These are phyloP conservation scores for Falciphora oryzae DNA, from an alignment of 2,329 filamentous ascomycete species.

Conservation along the genomic window DNA sequence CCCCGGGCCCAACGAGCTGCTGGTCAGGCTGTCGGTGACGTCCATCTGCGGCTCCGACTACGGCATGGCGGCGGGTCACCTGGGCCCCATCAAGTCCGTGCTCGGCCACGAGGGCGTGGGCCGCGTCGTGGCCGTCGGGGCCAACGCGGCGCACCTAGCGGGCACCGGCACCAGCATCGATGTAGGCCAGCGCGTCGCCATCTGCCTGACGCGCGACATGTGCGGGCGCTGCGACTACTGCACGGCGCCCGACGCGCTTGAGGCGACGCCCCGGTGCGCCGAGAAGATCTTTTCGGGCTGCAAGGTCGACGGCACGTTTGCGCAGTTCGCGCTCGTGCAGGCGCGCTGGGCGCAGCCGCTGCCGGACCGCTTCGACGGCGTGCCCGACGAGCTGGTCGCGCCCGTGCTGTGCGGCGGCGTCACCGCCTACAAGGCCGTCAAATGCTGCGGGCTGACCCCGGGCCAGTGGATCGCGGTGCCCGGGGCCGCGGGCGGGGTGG, in stretches of 20 bases:
- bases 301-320: slow-evolving; percentile 32
- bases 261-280: slow-evolving; percentile 31
- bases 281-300: slow-evolving; percentile 27
- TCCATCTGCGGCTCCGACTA: slow-evolving; percentile 35
- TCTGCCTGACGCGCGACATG: slow-evolving; percentile 32
- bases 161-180: slow-evolving; percentile 18
- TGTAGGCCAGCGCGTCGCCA: slow-evolving; percentile 30
- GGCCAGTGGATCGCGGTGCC: slow-evolving; percentile 32
- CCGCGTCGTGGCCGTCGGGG: slow-evolving; percentile 30
- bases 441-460: slow-evolving; percentile 23
- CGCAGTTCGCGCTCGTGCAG: slow-evolving; percentile 31
- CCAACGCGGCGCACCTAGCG: slow-evolving; percentile 20
- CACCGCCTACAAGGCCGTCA: slow-evolving; percentile 37
- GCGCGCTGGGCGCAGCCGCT: slow-evolving; percentile 27
- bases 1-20: slow-evolving; percentile 25
- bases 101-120: slow-evolving; percentile 42
- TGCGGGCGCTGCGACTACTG: slow-evolving; percentile 29
- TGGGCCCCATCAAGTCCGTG: slow-evolving; percentile 28
- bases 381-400: slow-evolving; percentile 30
- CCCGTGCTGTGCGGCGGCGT: slow-evolving; percentile 38
- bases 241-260: slow-evolving; percentile 17
- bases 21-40: slow-evolving; percentile 29
- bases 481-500: slow-evolving; percentile 35
- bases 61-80: slow-evolving; percentile 29
- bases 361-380: slow-evolving; percentile 22